Base-by-base conservation (phyloP, 495 filamentous ascomycete genomes). In the Jackrogersella multiformis region DNA sequence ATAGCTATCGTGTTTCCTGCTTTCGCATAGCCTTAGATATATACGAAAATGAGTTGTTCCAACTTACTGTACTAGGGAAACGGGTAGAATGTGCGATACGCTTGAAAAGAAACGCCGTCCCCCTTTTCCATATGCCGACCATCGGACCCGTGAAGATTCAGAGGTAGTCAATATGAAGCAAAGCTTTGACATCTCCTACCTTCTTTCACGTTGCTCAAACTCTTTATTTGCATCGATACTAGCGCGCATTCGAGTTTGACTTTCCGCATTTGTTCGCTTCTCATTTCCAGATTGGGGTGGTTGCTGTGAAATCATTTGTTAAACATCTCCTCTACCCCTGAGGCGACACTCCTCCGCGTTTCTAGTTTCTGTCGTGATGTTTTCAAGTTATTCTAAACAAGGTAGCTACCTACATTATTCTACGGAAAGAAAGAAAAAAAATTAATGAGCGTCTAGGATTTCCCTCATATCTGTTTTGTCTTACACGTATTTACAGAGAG, bases 231-330 rank as follows among this genome's bases (percentile, higher is more conserved):
- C 51, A 60, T 67, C 60, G 26, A 62, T 26, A 52, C 54, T 55
- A 65, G 58, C 56, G 42, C 30, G 39, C 41, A 48, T 54, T 61
- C 59, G 30, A 61, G 38, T 35, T 56, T 51, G 57, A 68, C 32
- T 69, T 60, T 61, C 73, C 68, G 59, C 35, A 66, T 73, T 63
- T 56, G 54, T 68, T 75, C 73, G 73, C 73, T 71, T 75, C 67
- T 61, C 45, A 69, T 71, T 75, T 67, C 73, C 73, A 46, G 24
- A 71, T 73, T 59, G 46, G 70, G 73, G 54, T 45, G 18, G 52
- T 51, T 61, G 28, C 51, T 34, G 52, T 54, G 38, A 61, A 71
- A 64, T 71, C 64, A 57, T 65, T 71, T 66, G 61, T 61, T 53
- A 64, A 51, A 58, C 61, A 49, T 41, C 45, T 60, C 6, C 13